Evolutionary conservation across 176 grass and related monocot species (phyloP).

Genomic region (Oryza punctata): DNA sequence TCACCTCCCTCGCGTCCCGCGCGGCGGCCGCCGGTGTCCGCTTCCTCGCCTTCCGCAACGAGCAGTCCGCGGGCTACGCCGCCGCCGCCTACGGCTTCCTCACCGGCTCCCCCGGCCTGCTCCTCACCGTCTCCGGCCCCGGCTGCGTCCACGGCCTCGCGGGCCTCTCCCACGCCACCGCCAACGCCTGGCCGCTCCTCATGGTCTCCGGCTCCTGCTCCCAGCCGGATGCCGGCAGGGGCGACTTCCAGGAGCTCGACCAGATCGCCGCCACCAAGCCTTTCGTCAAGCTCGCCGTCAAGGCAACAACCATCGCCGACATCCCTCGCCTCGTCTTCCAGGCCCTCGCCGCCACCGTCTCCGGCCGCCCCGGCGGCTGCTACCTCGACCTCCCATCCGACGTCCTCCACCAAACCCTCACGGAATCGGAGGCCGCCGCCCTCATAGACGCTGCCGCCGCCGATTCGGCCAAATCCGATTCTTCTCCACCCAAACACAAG

Average conservation of each 20-base stretch:
- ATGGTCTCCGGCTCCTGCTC: conserved; percentile 92
- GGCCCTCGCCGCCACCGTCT: conserved; percentile 53
- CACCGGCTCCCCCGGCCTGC: conserved; percentile 59
- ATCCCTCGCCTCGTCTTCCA: conserved; percentile 78
- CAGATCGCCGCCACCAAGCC: conserved; percentile 79
- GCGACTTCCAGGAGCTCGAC: conserved; percentile 97
- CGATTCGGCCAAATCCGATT: conserved; percentile 30
- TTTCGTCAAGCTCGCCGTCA: conserved; percentile 80
- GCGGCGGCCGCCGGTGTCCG: conserved; percentile 65
- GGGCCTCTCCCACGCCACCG: conserved; percentile 80
- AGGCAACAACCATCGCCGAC: conserved; percentile 61
- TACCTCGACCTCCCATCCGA: conserved; percentile 90
- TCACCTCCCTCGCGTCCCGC: conserved; percentile 82
- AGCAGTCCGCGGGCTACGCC: conserved; percentile 89
- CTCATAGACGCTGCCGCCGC: conserved; percentile 42
- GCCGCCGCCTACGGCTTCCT: conserved; percentile 88
- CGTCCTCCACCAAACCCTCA: conserved; percentile 87
- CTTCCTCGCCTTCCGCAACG: conserved; percentile 95
- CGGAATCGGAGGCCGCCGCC: conserved; percentile 55
- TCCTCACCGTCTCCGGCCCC: conserved; percentile 91
- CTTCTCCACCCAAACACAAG: conserved; percentile 33
- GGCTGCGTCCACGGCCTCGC: conserved; percentile 89
- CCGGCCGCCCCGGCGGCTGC: conserved; percentile 75
- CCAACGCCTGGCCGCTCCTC: conserved; percentile 81
- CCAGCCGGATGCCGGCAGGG: conserved; percentile 70